These are phyloP conservation scores for Fraxinus quadrangulata DNA, from an alignment of 257 asterid species.

Conservation along the genomic window DNA sequence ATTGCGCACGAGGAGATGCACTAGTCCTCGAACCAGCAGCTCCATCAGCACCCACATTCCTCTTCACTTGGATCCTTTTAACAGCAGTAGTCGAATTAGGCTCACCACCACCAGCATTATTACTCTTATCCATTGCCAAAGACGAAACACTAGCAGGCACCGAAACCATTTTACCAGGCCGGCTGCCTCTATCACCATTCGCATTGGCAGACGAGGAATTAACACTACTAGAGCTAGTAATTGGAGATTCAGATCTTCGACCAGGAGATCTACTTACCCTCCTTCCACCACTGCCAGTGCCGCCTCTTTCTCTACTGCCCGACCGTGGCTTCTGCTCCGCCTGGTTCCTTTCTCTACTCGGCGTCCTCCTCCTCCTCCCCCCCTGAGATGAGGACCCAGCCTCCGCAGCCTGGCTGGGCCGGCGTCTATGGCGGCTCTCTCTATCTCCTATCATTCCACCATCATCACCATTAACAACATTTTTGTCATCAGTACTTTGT, in stretches of 20 bases:
- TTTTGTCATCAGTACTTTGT: constrained; percentile 19
- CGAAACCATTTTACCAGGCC: constrained; percentile 92
- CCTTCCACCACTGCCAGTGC: constrained; percentile 56
- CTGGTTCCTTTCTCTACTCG: constrained; percentile 82
- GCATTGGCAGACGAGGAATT: constrained; percentile 33
- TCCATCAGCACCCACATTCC: constrained; percentile 62
- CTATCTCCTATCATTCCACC: constrained; percentile 55
- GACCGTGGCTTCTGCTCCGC: constrained; percentile 50
- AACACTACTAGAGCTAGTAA: constrained; percentile 27
- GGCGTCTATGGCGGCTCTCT: constrained; percentile 61
- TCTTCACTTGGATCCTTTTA: constrained; percentile 85
- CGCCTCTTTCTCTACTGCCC: constrained; percentile 67
- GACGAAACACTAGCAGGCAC: constrained; percentile 83
- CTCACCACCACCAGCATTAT: constrained; percentile 35
- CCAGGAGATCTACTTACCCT: constrained; percentile 96
- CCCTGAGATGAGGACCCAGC: constrained; percentile 52
- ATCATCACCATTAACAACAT: constrained; percentile 37
- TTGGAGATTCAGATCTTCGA: constrained; percentile 93
- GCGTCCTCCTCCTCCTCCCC: constrained; percentile 87
- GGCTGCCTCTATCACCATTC: constrained; percentile 28
- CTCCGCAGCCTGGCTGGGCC: constrained; percentile 51
- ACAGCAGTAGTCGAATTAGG: constrained; percentile 39
- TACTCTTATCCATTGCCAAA: constrained; percentile 56
- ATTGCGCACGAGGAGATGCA: constrained; percentile 86
- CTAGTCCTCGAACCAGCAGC: constrained; percentile 41